These are phyloP conservation scores for Elongisporangium undulatum DNA, from an alignment of 352 stramenopile genomes.

Conservation along the genomic window DNA sequence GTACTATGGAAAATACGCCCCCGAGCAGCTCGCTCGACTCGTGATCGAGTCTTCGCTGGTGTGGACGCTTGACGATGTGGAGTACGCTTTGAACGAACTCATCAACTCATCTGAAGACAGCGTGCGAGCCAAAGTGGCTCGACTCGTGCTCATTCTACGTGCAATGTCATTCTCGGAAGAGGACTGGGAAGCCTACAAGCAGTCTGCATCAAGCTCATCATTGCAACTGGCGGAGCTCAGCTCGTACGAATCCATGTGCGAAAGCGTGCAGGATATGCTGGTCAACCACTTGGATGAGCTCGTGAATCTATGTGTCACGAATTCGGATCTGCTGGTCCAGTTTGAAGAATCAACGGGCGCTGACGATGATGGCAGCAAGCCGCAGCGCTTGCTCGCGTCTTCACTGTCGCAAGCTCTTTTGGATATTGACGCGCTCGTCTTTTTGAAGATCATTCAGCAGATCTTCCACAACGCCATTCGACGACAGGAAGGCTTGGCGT, in stretches of 20 bases:
- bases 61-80: constrained; percentile 68
- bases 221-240: constrained; percentile 19
- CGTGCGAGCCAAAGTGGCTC: constrained; percentile 54
- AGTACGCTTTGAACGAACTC: constrained; percentile 59
- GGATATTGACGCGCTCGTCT: constrained; percentile 29
- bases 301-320: too few species aligned
- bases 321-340: too few species aligned
- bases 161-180: constrained; percentile 17
- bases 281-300: too few species aligned
- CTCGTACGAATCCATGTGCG: constrained; percentile 31
- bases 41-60: constrained; percentile 67
- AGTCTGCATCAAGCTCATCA: constrained; percentile 1
- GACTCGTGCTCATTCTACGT: constrained; percentile 59
- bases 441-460: constrained; percentile 49
- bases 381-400: constrained; percentile 25
- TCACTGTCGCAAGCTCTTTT: constrained; percentile 42
- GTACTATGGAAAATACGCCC: constrained; percentile 73
- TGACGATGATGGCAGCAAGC: neutral
- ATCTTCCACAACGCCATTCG: constrained; percentile 50
- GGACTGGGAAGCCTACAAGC: constrained; percentile 24
- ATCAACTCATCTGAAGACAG: constrained; percentile 38
- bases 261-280: constrained; percentile 19
- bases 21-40: constrained; percentile 64
- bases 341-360: neutral
- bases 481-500: constrained; percentile 47